Conservation (phyloP, 2,329 filamentous ascomycete genomes). For the Alternaria alternata region DNA sequence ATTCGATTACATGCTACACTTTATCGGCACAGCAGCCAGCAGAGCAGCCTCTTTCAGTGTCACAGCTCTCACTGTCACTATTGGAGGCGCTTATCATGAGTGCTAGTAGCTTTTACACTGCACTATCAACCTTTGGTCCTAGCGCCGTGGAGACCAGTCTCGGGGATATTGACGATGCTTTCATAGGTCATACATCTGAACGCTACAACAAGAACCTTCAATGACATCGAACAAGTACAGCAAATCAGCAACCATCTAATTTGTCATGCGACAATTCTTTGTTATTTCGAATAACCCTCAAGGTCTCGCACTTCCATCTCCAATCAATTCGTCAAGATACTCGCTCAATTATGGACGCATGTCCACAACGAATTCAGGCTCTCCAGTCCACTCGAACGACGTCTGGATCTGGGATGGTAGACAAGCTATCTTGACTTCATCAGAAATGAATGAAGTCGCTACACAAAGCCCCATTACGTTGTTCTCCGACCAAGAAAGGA, state of each 20-base stretch:
- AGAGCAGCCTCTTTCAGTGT: not conserved
- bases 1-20: not conserved
- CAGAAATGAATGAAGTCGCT: not conserved
- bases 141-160: not conserved
- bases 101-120: not conserved
- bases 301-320: no score
- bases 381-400: not conserved
- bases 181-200: not conserved
- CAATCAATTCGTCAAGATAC: not conserved
- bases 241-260: not conserved
- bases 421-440: not conserved
- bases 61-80: not conserved
- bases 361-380: not conserved
- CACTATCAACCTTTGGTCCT: not conserved
- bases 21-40: not conserved
- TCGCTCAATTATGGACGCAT: not conserved
- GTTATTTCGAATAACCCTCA: not conserved
- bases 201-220: not conserved
- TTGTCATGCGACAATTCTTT: fast-evolving
- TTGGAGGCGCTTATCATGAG: not conserved
- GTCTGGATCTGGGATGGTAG: not conserved
- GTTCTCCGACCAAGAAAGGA: not conserved
- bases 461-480: not conserved
- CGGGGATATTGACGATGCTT: not conserved
- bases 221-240: not conserved